Evolutionary conservation across 1,139 yeast species (phyloP).

Genomic region (Eremothecium gossypii): DNA sequence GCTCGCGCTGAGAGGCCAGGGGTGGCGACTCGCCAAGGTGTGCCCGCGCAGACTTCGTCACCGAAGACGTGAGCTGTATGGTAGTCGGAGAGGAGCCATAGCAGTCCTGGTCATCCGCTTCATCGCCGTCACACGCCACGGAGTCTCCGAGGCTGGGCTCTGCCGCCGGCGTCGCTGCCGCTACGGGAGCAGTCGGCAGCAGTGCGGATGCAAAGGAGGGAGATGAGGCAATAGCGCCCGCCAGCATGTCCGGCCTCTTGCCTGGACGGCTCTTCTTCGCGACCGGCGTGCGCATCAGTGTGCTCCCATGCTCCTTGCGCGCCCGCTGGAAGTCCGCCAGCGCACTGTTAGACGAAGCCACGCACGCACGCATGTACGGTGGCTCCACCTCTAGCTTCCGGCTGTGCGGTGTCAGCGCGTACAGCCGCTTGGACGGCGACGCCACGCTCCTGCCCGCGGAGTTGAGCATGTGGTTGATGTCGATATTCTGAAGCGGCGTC

Average conservation of each 20-base stretch:
- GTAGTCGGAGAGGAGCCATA: constrained; percentile 31
- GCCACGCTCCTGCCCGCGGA: constrained; percentile 17
- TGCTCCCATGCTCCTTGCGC: constrained; percentile 17
- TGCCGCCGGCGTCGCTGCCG: background rate
- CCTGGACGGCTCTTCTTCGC: constrained; percentile 3
- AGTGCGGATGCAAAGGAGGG: background rate
- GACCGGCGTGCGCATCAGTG: constrained; percentile 5
- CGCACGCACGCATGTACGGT: constrained; percentile 10
- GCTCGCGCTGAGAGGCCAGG: constrained; percentile 8
- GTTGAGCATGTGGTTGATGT: constrained; percentile 27
- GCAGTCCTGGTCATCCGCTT: constrained; percentile 12
- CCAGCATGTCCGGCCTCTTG: constrained; percentile 5
- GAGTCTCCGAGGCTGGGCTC: background rate
- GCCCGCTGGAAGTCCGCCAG: constrained; percentile 29
- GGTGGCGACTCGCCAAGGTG: constrained; percentile 6
- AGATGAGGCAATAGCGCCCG: background rate
- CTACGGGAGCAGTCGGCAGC: constrained; percentile 1
- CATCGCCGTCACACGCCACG: constrained; percentile 5
- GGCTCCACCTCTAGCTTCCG: constrained; percentile 22
- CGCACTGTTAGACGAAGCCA: constrained; percentile 23
- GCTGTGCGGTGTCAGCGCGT: constrained; percentile 28
- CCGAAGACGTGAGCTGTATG: constrained; percentile 28
- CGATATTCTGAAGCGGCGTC: constrained; percentile 27
- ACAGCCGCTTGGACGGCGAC: constrained; percentile 22
- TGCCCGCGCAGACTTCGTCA: constrained; percentile 21